Percentiles rank a stretch among this genome's conserved stretches.
phyloP scores from a whole-genome alignment of 106 monocot species.

The Dendrobium chrysotoxum region DNA sequence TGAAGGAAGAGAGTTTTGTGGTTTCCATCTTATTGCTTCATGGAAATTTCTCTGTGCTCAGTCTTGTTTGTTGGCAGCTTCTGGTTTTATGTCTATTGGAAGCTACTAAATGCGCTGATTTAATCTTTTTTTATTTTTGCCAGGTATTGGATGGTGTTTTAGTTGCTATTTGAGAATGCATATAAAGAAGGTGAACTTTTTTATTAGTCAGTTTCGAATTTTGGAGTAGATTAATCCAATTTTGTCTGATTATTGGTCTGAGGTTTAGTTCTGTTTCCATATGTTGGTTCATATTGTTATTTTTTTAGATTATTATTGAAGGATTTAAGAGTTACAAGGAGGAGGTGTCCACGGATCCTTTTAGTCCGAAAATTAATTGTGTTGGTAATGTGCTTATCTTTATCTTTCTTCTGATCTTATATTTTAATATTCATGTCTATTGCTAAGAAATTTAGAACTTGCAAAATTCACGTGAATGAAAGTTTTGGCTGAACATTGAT shows the following conservation, averaged over 20 bases:
- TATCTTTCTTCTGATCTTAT: not conserved
- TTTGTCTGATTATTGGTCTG: not conserved
- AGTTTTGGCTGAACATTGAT: not conserved
- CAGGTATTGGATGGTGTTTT: conserved; percentile 1
- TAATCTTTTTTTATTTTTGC: not conserved
- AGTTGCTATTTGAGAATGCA: conserved; percentile 38
- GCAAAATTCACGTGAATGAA: not conserved
- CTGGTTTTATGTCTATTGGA: not conserved
- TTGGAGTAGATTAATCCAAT: not conserved
- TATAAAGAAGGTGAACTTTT: conserved; percentile 68
- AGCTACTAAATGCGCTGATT: not conserved
- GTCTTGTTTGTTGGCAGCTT: not conserved
- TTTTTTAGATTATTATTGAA: conserved; percentile 74
- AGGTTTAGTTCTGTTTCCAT: not conserved
- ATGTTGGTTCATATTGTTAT: not conserved
- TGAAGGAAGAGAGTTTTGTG: not conserved
- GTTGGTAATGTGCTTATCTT: conserved; percentile 51
- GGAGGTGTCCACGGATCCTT: conserved; percentile 81
- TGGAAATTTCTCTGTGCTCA: not conserved
- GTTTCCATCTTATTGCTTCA: not conserved
- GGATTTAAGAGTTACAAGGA: conserved; percentile 99
- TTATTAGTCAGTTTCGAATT: not conserved
- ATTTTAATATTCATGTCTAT: not conserved
- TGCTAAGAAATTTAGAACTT: not conserved
- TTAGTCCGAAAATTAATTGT: conserved; percentile 90